Percentiles rank a stretch among this genome's conserved stretches.
Evolutionary conservation across 2,329 filamentous ascomycete genomes (phyloP).

Genomic region (Dactylellina drechsleri): DNA sequence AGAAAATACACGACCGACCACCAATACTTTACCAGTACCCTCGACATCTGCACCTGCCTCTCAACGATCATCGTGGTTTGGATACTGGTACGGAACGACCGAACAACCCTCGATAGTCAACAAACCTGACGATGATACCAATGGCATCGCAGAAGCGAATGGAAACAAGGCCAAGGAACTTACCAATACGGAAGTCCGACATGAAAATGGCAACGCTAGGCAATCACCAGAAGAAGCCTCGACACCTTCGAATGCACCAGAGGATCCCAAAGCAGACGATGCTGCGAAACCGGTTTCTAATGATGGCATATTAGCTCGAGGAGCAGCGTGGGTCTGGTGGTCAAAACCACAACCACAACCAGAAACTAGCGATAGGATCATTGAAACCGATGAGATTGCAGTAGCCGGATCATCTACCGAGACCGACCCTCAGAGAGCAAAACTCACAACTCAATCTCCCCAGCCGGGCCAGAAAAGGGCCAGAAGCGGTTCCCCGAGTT

Average conservation of each 20-base stretch:
- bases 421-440: slow-evolving; percentile 36
- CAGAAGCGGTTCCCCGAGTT: slow-evolving; percentile 29
- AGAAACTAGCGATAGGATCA: neutral
- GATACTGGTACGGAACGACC: slow-evolving; percentile 42
- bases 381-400: slow-evolving; percentile 40
- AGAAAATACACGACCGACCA: neutral
- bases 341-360: slow-evolving; percentile 35
- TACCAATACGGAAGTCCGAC: neutral
- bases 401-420: slow-evolving; percentile 42
- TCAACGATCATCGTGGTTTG: slow-evolving; percentile 41
- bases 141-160: neutral
- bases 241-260: neutral
- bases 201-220: slow-evolving; percentile 18
- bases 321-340: slow-evolving; percentile 52
- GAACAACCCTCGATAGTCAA: slow-evolving; percentile 5
- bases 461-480: slow-evolving; percentile 12
- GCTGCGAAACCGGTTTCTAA: slow-evolving; percentile 8
- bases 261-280: neutral
- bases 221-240: slow-evolving; percentile 1
- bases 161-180: neutral
- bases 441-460: slow-evolving; percentile 26
- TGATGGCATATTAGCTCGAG: slow-evolving; percentile 43
- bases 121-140: neutral
- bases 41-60: neutral
- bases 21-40: neutral